Conservation (phyloP, 306 rosid genomes). For the Lathyrus tuberosus region DNA sequence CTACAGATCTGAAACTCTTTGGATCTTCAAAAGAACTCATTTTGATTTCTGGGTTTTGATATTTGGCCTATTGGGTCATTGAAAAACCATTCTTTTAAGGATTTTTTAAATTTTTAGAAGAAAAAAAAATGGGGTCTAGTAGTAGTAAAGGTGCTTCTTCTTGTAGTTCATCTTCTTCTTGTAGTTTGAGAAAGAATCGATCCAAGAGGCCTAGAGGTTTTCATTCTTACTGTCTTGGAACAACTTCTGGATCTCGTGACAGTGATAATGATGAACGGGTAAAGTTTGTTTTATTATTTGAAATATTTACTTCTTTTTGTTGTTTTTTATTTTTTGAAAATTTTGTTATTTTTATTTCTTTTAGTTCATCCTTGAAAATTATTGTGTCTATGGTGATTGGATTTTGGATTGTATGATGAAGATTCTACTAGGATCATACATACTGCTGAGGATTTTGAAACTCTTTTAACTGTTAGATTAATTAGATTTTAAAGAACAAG, state of each 20-base stretch:
- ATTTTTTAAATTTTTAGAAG: neutral
- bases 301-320: neutral
- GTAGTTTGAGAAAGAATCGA: conserved; percentile 53
- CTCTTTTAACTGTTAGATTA: conserved; percentile 12
- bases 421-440: conserved; percentile 24
- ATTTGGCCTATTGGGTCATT: conserved; percentile 24
- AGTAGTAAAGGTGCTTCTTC: conserved; percentile 67
- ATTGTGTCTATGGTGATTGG: neutral
- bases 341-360: neutral
- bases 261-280: conserved; percentile 75
- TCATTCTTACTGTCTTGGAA: conserved; percentile 74
- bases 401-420: conserved; percentile 28
- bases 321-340: neutral
- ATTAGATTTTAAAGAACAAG: conserved; percentile 14
- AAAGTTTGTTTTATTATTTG: conserved; percentile 17
- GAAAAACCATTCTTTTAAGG: conserved; percentile 10
- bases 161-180: conserved; percentile 46
- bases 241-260: conserved; percentile 77
- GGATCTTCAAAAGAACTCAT: conserved; percentile 42
- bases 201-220: conserved; percentile 59
- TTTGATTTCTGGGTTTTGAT: conserved; percentile 46
- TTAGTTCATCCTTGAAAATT: neutral
- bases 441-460: conserved; percentile 13
- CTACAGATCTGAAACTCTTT: conserved; percentile 45
- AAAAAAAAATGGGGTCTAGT: conserved; percentile 71